These are phyloP conservation scores for Cadophora gregata DNA, from an alignment of 2,329 filamentous ascomycete genomes.

Conservation along the genomic window DNA sequence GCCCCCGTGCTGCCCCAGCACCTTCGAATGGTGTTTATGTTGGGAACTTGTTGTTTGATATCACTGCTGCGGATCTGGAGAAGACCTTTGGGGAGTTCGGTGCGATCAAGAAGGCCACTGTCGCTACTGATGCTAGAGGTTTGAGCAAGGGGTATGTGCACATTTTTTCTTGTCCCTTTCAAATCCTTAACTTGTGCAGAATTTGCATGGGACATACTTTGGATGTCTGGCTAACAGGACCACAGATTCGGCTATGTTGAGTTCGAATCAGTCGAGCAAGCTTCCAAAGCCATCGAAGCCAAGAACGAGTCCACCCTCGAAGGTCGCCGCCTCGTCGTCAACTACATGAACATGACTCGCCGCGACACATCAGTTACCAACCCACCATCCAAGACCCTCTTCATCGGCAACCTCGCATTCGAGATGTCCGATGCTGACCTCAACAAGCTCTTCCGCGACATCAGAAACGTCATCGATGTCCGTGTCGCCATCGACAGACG, in stretches of 20 bases:
- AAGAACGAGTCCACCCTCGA: slow-evolving; percentile 66
- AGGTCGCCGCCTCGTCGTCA: slow-evolving; percentile 67
- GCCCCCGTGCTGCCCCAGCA: neutral
- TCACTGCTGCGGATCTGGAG: slow-evolving; percentile 64
- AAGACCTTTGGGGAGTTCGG: slow-evolving; percentile 64
- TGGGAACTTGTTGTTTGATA: slow-evolving; percentile 74
- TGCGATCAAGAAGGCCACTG: slow-evolving; percentile 54
- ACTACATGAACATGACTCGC: slow-evolving; percentile 51
- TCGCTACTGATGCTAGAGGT: slow-evolving; percentile 66
- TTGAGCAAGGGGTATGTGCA: slow-evolving; percentile 69
- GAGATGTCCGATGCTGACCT: slow-evolving; percentile 85
- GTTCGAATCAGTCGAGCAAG: slow-evolving; percentile 59
- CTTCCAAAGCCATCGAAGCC: slow-evolving; percentile 60
- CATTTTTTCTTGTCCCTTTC: neutral
- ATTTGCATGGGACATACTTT: neutral
- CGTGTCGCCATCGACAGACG: slow-evolving; percentile 82
- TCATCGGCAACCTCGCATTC: slow-evolving; percentile 85
- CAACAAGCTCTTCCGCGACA: slow-evolving; percentile 74
- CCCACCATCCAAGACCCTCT: slow-evolving; percentile 69
- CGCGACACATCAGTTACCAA: slow-evolving; percentile 37
- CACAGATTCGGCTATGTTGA: slow-evolving; percentile 70
- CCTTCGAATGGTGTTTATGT: slow-evolving; percentile 56
- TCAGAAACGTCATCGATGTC: slow-evolving; percentile 75
- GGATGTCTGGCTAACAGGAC: neutral
- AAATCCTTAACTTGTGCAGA: neutral